These are phyloP conservation scores for Euphorbia pulcherrima DNA, from an alignment of 345 rosid species.

Conservation along the genomic window DNA sequence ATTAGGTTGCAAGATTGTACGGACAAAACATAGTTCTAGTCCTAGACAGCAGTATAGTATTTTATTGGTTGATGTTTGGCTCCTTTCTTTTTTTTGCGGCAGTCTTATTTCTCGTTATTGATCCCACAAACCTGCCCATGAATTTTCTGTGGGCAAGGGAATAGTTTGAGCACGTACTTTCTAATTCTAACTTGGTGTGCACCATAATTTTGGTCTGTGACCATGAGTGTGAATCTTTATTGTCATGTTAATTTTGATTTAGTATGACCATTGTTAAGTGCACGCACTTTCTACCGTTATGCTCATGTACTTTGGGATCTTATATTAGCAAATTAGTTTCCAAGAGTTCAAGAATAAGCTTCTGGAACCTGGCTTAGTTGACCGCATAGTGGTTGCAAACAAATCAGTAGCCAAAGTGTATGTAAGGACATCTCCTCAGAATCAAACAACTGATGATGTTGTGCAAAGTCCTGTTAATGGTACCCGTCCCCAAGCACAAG, in stretches of 20 bases:
- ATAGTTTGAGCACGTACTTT: background rate
- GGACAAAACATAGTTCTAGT: background rate
- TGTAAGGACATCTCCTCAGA: slow-evolving; percentile 52
- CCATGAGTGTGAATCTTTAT: background rate
- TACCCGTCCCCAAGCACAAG: slow-evolving; percentile 39
- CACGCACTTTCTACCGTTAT: background rate
- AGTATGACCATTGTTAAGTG: background rate
- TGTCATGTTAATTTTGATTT: background rate
- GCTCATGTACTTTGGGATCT: background rate
- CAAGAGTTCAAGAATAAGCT: slow-evolving; percentile 95
- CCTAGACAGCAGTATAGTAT: background rate
- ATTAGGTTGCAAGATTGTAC: background rate
- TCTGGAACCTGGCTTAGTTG: slow-evolving; percentile 88
- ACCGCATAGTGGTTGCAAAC: slow-evolving; percentile 80
- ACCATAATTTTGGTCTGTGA: no score
- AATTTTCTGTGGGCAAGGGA: background rate
- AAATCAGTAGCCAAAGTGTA: slow-evolving; percentile 90
- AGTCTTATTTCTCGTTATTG: background rate
- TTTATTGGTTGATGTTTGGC: background rate
- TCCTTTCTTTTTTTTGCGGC: background rate
- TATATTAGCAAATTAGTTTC: slow-evolving; percentile 68
- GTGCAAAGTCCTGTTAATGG: slow-evolving; percentile 36
- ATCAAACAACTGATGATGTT: slow-evolving; percentile 36
- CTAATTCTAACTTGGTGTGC: background rate
- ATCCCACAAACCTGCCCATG: background rate